Base-by-base conservation (phyloP, 2,329 filamentous ascomycete species). In the Neonectria faginata region DNA sequence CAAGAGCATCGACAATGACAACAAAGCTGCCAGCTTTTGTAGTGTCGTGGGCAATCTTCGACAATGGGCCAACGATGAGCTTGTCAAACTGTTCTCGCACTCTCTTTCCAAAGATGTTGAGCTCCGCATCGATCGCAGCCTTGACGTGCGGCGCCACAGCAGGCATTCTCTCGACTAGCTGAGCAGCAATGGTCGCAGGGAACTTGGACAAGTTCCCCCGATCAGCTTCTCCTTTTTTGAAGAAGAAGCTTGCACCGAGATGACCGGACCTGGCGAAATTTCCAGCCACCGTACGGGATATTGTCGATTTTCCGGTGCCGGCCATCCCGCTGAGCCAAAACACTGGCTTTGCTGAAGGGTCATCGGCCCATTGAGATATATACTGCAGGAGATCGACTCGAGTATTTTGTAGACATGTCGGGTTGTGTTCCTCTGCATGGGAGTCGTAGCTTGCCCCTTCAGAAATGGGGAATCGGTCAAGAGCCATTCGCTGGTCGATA, bases 71-170 rank as follows among this genome's bases (percentile, higher is more conserved):
- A 0, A 79, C 47, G 44, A 83, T 70, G 1, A 84, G 78, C 56
- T 76, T 77, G 2, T 80, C 71, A 63, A 82, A 83, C 61, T 84
- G 81, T n/a, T 81, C 71, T 22, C 53, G 62, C 3, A 78, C 48
- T 16, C 65, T 16, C 50, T 79, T 77, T 5, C 56, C 59, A 16
- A 67, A n/a, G 2, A 39, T 12, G 36, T 14, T n/a, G 7, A 72
- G 73, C 50, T 81, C 71, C 2, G 42, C 44, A 3, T 79, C 68
- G n/a, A 83, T 71, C 8, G 75, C 74, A 9, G 71, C 47, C 18
- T 68, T 68, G 33, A 81, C 61, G 12, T 69, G 44, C 4, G 27
- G 57, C 1, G 67, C 72, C 1, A 82, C 45, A 3, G 60, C 44
- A 16, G 79, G 77, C 12, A 78, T 61, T 11, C 62, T 67, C 0